Conservation (phyloP, 108 stramenopile species). For the Chaetoceros muelleri region DNA sequence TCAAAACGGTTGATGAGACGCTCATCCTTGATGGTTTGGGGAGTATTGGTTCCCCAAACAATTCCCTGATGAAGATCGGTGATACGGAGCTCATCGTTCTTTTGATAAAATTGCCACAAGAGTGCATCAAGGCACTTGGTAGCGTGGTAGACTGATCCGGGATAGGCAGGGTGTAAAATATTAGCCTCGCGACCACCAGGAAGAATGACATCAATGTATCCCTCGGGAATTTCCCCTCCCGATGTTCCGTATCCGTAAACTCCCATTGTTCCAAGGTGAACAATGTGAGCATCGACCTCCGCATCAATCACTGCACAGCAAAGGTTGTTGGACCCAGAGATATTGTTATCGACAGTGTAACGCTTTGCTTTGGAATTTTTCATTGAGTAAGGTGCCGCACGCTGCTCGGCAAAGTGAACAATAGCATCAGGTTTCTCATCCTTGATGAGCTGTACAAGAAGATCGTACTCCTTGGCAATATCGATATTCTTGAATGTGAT, state of each 20-base stretch:
- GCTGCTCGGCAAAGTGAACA: slow-evolving; percentile 97
- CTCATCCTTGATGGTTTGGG: slow-evolving; percentile 91
- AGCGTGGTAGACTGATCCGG: slow-evolving; percentile 92
- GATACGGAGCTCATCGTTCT: slow-evolving; percentile 91
- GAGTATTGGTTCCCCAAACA: slow-evolving; percentile 99
- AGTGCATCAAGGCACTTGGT: slow-evolving; percentile 97
- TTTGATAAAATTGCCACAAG: slow-evolving; percentile 96
- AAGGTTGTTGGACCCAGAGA: slow-evolving; percentile 92
- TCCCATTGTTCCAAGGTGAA: slow-evolving; percentile 98
- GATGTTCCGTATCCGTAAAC: slow-evolving; percentile 98
- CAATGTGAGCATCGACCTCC: slow-evolving; percentile 92
- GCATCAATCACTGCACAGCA: slow-evolving; percentile 92
- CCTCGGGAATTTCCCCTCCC: slow-evolving; percentile 97
- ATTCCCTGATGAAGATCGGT: slow-evolving; percentile 98
- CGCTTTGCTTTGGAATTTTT: slow-evolving; percentile 88
- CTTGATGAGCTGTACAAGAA: slow-evolving; percentile 88
- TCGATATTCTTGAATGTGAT: slow-evolving; percentile 90
- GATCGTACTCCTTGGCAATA: slow-evolving; percentile 92
- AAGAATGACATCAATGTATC: slow-evolving; percentile 96
- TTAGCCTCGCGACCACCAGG: slow-evolving; percentile 83
- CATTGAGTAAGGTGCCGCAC: slow-evolving; percentile 97
- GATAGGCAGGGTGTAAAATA: slow-evolving; percentile 97
- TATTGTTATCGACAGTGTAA: slow-evolving; percentile 98
- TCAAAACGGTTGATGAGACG: slow-evolving; percentile 96
- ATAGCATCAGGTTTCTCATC: slow-evolving; percentile 89